Evolutionary conservation across 805 yeast genomes (phyloP), one percentile per base, ranked within the genome.

Genomic region (Hagleromyces aurorensis): DNA sequence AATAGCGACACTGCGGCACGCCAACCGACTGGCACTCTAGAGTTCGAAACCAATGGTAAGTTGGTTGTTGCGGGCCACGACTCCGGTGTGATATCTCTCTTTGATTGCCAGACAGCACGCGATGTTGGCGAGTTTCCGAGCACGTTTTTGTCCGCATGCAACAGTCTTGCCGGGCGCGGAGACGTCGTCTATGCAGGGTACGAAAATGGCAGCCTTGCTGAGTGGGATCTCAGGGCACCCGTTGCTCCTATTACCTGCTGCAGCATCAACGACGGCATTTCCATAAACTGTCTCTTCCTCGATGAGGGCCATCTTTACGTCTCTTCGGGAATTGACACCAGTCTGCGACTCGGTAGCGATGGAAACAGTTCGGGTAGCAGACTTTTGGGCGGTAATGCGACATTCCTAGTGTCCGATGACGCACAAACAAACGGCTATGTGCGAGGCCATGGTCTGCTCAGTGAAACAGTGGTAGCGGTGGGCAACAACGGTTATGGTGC

Each of bases 31-130:
- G 18, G 15, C 10, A 15, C 19, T 7, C 46, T 65, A 16, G 76
- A 73, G 36, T 69, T 57, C 44, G 82, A 69, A 16, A 67, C 72
- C 12, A 55, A 50, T 6, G 74, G 65, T 0, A 68, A 65, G 37
- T 36, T 41, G 4, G 46, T 69, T 3, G 49, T 61, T 15, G 69
- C 67, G 2, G 80, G 69, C 3, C 60, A 64, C 36, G 44, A 40
- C 13, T 52, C 57, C 4, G 67, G 62, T 8, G 59, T 52, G 2
- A 44, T 70, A 5, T 45, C 67, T 0, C 25, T 55, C 2, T 66
- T 67, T 59, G 69, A 69, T 38, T 34, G 67, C 4, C 43, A 37
- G 16, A 34, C 46, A 1, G 48, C 52, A 24, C 22, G 38, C 6
- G 55, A 52, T 30, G 25, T 35, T 3, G 9, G 34, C 4, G 55